Percentiles rank a stretch among this genome's conserved stretches.
Conservation (phyloP, 176 grass and related monocot species). For the Panicum miliaceum region DNA sequence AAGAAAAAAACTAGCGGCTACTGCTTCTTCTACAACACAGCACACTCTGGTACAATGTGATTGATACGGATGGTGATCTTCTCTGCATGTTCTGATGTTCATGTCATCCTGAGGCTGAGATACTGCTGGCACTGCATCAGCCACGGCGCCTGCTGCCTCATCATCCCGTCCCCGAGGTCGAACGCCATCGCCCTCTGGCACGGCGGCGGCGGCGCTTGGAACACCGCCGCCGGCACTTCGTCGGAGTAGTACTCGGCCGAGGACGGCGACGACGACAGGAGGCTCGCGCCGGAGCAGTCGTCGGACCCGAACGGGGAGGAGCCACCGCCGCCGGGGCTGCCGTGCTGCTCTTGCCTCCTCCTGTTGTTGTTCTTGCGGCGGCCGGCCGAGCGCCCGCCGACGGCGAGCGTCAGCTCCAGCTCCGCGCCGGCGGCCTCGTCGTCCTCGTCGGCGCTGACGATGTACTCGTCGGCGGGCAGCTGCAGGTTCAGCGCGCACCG, state of each 20-base stretch:
- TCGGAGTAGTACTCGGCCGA: conserved; percentile 57
- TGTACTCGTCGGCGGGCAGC: conserved; percentile 74
- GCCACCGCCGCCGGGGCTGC: neutral
- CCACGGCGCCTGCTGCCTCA: conserved; percentile 72
- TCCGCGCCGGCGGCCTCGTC: neutral
- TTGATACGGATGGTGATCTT: neutral
- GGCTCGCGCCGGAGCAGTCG: conserved; percentile 59
- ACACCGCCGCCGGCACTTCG: neutral
- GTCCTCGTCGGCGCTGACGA: conserved; percentile 55
- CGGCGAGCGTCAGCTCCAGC: conserved; percentile 72
- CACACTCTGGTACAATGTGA: conserved; percentile 23
- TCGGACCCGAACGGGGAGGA: conserved; percentile 49
- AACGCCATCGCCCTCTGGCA: conserved; percentile 62
- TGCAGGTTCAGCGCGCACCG: conserved; percentile 65
- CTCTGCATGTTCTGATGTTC: conserved; percentile 1
- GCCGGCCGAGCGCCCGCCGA: conserved; percentile 38
- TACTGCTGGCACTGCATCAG: conserved; percentile 70
- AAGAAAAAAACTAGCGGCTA: conserved; percentile 8
- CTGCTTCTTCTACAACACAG: conserved; percentile 43
- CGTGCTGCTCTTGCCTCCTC: neutral
- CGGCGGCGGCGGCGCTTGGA: conserved; percentile 41
- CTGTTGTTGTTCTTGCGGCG: conserved; percentile 40
- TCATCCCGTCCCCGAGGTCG: conserved; percentile 54
- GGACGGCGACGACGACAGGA: conserved; percentile 53
- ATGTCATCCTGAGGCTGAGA: conserved; percentile 88